These are phyloP conservation scores for Basipetospora chlamydospora DNA, from an alignment of 2,329 filamentous ascomycete species.

Conservation along the genomic window DNA sequence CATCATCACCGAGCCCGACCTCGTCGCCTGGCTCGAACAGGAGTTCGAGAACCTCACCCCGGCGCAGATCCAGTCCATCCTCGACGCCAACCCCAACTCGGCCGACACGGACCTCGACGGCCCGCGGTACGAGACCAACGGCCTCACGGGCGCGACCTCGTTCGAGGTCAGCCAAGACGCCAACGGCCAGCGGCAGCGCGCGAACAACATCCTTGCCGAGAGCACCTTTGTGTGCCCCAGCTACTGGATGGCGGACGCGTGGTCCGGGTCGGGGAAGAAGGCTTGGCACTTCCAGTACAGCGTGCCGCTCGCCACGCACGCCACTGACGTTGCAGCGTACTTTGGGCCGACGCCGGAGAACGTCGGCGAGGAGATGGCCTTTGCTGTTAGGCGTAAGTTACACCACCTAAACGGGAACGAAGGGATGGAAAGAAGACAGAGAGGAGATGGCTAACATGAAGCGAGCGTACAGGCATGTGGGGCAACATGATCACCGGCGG, in stretches of 20 bases:
- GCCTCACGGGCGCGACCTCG: constrained; percentile 25
- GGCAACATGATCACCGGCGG: constrained; percentile 30
- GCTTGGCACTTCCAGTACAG: constrained; percentile 35
- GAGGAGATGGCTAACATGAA: neutral
- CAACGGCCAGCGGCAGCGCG: constrained; percentile 39
- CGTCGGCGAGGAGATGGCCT: neutral
- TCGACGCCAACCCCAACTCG: constrained; percentile 15
- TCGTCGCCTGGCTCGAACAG: constrained; percentile 16
- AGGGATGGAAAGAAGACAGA: too few species aligned
- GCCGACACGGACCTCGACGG: constrained; percentile 11
- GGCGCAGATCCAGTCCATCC: constrained; percentile 17
- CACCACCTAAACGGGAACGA: too few species aligned
- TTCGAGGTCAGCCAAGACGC: constrained; percentile 32
- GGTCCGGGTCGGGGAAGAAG: constrained; percentile 15
- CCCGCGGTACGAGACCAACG: constrained; percentile 22
- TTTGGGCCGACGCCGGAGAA: constrained; percentile 6
- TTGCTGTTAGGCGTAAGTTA: constrained; percentile 1
- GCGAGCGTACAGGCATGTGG: constrained; percentile 15
- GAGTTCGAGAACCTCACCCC: constrained; percentile 20
- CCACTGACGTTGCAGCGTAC: constrained; percentile 21
- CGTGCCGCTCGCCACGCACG: constrained; percentile 24
- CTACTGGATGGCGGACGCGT: constrained; percentile 40
- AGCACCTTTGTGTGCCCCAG: constrained; percentile 39
- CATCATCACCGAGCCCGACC: constrained; percentile 16
- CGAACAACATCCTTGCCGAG: constrained; percentile 37